Percentiles rank a stretch among this genome's conserved stretches.
Conservation (phyloP, 2,329 filamentous ascomycete genomes). For the Colletotrichum echinochloae region DNA sequence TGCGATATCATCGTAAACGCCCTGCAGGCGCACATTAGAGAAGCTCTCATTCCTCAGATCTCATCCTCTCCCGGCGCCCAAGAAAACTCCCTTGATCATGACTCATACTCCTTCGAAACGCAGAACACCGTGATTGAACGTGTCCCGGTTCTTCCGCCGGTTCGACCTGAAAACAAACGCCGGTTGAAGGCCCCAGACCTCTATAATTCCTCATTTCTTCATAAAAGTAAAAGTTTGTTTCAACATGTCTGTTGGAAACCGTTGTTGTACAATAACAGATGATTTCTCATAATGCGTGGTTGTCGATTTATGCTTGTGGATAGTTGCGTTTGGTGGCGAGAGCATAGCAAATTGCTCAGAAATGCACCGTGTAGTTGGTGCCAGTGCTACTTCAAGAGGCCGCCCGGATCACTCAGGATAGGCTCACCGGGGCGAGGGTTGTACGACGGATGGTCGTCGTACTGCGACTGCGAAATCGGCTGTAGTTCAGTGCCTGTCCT, state of each 20-base stretch:
- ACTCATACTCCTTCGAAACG: slow-evolving; percentile 27
- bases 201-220: slow-evolving; percentile 23
- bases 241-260: slow-evolving; percentile 7
- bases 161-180: slow-evolving; percentile 28
- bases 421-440: slow-evolving; percentile 49
- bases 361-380: not conserved
- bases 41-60: slow-evolving; percentile 13
- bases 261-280: slow-evolving; percentile 33
- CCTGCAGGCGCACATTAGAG: not conserved
- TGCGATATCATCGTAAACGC: slow-evolving; percentile 23
- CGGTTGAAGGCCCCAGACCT: slow-evolving; percentile 30
- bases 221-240: not conserved
- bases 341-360: not conserved
- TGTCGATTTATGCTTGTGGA: not conserved
- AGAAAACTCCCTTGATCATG: slow-evolving; percentile 40
- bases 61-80: slow-evolving; percentile 6
- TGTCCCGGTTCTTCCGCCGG: not conserved
- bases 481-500: slow-evolving; percentile 58
- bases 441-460: slow-evolving; percentile 48
- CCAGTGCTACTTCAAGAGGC: slow-evolving; percentile 50
- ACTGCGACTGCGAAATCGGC: slow-evolving; percentile 57
- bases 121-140: slow-evolving; percentile 26
- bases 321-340: not conserved
- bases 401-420: slow-evolving; percentile 55
- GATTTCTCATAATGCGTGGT: not conserved